Conservation (phyloP, 1,284 basidiomycete species). For the Mrakiaceae sp. region DNA sequence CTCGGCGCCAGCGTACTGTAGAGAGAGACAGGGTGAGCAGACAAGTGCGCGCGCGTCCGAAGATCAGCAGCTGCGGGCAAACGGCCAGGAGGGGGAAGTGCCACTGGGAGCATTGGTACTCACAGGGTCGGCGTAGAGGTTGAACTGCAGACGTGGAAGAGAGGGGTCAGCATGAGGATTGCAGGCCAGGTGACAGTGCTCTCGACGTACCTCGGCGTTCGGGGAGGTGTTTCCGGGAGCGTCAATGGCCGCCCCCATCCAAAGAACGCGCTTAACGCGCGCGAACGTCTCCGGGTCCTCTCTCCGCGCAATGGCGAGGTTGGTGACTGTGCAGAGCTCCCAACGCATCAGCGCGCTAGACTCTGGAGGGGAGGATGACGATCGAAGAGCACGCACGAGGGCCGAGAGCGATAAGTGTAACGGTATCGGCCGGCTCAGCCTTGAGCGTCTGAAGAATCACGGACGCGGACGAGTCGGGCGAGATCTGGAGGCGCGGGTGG, state of each 20-base stretch:
- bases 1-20: slow-evolving; percentile 53
- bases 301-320: slow-evolving; percentile 59
- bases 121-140: slow-evolving; percentile 79
- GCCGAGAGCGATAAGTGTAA: slow-evolving; percentile 77
- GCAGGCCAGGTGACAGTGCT: not conserved
- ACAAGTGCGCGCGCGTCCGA: too few relatives aligned
- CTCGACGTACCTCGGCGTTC: slow-evolving; percentile 53
- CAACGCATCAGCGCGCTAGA: not conserved
- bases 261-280: slow-evolving; percentile 54
- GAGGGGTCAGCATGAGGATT: not conserved
- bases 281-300: slow-evolving; percentile 47
- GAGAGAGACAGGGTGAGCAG: too few relatives aligned
- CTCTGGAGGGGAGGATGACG: not conserved
- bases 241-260: slow-evolving; percentile 95
- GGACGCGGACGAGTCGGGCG: slow-evolving; percentile 41
- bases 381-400: slow-evolving; percentile 41
- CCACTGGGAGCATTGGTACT: too few relatives aligned
- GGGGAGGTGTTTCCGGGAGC: slow-evolving; percentile 82
- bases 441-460: slow-evolving; percentile 58
- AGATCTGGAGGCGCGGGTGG: slow-evolving; percentile 45
- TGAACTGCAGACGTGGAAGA: slow-evolving; percentile 48
- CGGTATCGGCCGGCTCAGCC: slow-evolving; percentile 46
- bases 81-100: too few relatives aligned
- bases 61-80: too few relatives aligned
- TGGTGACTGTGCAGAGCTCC: slow-evolving; percentile 47